Evolutionary conservation across 352 stramenopile species (phyloP), one percentile per base, ranked within the genome.

Genomic region (Phytopythium ostracodes): DNA sequence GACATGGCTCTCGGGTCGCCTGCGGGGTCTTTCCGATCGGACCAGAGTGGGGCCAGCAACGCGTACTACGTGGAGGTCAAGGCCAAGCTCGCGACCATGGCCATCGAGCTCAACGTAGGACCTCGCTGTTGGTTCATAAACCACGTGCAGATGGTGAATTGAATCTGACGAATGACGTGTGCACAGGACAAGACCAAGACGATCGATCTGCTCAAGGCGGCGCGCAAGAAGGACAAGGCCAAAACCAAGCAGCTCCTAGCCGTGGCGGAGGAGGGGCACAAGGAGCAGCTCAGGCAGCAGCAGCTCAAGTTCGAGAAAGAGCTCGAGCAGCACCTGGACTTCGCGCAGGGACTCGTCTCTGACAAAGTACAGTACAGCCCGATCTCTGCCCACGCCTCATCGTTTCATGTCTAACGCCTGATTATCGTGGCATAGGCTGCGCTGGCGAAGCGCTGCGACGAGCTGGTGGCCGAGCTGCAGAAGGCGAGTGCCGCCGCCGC

Each of bases 171-270:
- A 2, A 2, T 61, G 42, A 10, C 44, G 18, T 46, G 27, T 35
- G 36, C 49, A 0, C 55, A 94, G 84, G 84, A 92, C 67, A 94
- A 94, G 57, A 86, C 73, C 38, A 90, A 94, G 62, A 94, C 84
- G n/a, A 91, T 92, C 14, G 82, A 92, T 47, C 40, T 92, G 64
- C 75, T 94, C 38, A 90, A 91, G 65, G 67, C 75, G 24, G 81
- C 79, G 0, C 73, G 84, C 5, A 91, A 89, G 69, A 94, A 92
- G 55, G 84, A 94, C 63, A 81, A 87, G 31, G 47, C 59, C 11
- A 92, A 86, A 68, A 79, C 70, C 17, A 87, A 84, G 62, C 73
- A 89, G 25, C 49, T 89, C 17, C 40, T 88, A 1, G 47, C 52
- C 20, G 68, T 71, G 25, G 79, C 77, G 44, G 81, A 91, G 29